Conservation (phyloP, 1,139 yeast genomes). For the Geotrichum aggregatum region DNA sequence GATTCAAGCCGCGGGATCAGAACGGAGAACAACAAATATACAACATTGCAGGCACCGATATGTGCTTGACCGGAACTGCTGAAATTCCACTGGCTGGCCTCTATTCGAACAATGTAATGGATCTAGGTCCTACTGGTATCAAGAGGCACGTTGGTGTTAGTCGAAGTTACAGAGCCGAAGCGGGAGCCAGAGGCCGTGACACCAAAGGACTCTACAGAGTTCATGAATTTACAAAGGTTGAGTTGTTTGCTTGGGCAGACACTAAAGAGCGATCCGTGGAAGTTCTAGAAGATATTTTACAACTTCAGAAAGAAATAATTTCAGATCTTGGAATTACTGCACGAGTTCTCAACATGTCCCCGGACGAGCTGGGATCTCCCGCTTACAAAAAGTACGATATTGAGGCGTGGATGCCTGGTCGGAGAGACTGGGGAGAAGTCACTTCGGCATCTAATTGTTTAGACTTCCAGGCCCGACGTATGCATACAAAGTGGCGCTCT, state of each 20-base stretch:
- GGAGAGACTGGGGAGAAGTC: slow-evolving; percentile 89
- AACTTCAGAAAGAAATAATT: slow-evolving; percentile 63
- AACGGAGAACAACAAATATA: slow-evolving; percentile 86
- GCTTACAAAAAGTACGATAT: slow-evolving; percentile 89
- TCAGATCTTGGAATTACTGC: slow-evolving; percentile 70
- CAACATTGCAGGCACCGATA: slow-evolving; percentile 46
- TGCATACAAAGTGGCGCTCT: slow-evolving; percentile 54
- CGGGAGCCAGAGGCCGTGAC: slow-evolving; percentile 93
- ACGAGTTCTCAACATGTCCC: slow-evolving; percentile 82
- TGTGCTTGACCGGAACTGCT: slow-evolving; percentile 88
- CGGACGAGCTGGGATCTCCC: slow-evolving; percentile 88
- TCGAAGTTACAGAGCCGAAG: slow-evolving; percentile 90
- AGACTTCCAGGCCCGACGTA: slow-evolving; percentile 83
- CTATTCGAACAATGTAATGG: slow-evolving; percentile 44
- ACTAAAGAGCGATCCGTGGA: slow-evolving; percentile 41
- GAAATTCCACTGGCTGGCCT: slow-evolving; percentile 91
- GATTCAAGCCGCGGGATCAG: slow-evolving; percentile 89
- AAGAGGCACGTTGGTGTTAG: slow-evolving; percentile 72
- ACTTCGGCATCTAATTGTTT: slow-evolving; percentile 90
- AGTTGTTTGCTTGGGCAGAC: slow-evolving; percentile 70
- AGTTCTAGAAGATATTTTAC: slow-evolving; percentile 58
- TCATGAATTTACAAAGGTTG: slow-evolving; percentile 97
- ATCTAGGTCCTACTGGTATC: slow-evolving; percentile 44
- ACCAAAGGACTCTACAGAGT: slow-evolving; percentile 91
- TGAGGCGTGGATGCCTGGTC: slow-evolving; percentile 98